A percentile compares a stretch with the other conserved stretches of the same genome.
Conservation (phyloP, 2,329 filamentous ascomycete genomes). For the Stagonosporopsis chrysanthemi region DNA sequence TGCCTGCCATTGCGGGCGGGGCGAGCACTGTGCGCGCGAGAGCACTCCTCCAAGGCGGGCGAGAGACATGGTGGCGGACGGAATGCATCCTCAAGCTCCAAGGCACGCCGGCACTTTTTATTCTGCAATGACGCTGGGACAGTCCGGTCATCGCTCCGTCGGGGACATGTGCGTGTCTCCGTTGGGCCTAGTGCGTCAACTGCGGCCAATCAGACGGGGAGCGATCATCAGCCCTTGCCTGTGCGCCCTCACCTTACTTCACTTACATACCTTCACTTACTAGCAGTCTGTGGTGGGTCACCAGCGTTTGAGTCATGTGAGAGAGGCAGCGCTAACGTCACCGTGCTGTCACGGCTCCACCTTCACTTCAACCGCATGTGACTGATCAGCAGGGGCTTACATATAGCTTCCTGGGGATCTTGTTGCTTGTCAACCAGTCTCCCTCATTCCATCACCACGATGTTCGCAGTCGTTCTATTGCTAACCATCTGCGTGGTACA, state of each 20-base stretch:
- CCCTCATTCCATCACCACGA: not conserved
- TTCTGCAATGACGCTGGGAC: slow-evolving; percentile 11
- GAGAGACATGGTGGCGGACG: slow-evolving; percentile 43
- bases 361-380: not conserved
- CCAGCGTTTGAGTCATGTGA: not conserved
- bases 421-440: not conserved
- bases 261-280: not conserved
- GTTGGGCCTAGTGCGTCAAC: not conserved
- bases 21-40: slow-evolving; percentile 41
- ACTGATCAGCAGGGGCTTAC: not conserved
- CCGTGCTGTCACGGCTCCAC: not conserved
- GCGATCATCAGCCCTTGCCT: slow-evolving; percentile 4
- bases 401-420: not conserved
- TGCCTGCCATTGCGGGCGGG: slow-evolving; percentile 44
- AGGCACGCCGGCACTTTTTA: slow-evolving; percentile 36
- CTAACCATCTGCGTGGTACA: slow-evolving; percentile 11
- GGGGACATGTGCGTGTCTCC: slow-evolving; percentile 28
- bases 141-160: slow-evolving; percentile 17
- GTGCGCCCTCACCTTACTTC: not conserved
- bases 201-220: slow-evolving; percentile 31
- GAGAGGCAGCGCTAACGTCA: not conserved
- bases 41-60: slow-evolving; percentile 46
- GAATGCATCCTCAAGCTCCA: slow-evolving; percentile 19
- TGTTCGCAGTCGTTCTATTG: not conserved
- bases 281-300: not conserved